These are phyloP conservation scores for Cyclotella choctawhatcheeana DNA, from an alignment of 108 stramenopile species.

Conservation along the genomic window DNA sequence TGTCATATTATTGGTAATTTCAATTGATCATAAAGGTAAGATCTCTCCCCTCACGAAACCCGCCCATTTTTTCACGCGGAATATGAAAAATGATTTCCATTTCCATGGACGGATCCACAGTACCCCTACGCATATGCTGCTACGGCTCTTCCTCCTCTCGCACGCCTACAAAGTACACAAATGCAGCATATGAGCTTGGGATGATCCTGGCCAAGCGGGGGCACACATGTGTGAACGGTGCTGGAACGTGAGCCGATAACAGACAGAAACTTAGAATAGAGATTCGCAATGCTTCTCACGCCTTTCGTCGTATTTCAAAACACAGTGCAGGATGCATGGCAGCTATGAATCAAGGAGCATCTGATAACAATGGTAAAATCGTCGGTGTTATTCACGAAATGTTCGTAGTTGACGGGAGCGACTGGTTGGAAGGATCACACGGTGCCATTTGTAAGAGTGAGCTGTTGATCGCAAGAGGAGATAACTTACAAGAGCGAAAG, in stretches of 20 bases:
- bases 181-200: constrained; percentile 74
- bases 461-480: constrained; percentile 77
- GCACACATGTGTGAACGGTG: constrained; percentile 90
- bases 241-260: constrained; percentile 51
- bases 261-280: background rate
- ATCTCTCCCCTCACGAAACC: no score
- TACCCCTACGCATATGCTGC: constrained; percentile 73
- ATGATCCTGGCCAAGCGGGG: constrained; percentile 73
- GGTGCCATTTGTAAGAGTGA: constrained; percentile 64
- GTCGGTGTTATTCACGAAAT: constrained; percentile 93
- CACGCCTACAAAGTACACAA: constrained; percentile 66
- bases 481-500: constrained; percentile 90
- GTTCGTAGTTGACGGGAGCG: constrained; percentile 87
- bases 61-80: no score
- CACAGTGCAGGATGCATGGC: constrained; percentile 81
- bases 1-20: no score
- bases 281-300: background rate
- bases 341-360: constrained; percentile 87
- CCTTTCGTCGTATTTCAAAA: background rate
- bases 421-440: constrained; percentile 62
- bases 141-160: constrained; percentile 81
- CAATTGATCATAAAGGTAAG: no score
- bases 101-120: no score
- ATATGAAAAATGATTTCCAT: no score
- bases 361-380: constrained; percentile 74